Conservation (phyloP, 2,329 filamentous ascomycete species). For the Ophiostoma triangulosporum region DNA sequence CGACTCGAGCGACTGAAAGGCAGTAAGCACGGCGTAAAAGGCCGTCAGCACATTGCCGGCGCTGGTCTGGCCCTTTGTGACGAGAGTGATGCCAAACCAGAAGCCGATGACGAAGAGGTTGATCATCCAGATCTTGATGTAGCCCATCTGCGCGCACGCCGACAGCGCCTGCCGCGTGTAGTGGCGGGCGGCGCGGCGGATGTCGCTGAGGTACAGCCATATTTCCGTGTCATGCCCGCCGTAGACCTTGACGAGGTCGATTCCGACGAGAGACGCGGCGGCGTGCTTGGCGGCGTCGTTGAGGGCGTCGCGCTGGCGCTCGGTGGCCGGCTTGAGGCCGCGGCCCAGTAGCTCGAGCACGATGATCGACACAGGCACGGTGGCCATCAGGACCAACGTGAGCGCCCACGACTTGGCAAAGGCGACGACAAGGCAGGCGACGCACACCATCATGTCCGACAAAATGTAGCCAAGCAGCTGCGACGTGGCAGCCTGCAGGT, state of each 20-base stretch:
- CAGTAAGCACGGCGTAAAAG: conserved; percentile 70
- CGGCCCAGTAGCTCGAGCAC: conserved; percentile 47
- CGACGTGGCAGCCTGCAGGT: conserved; percentile 68
- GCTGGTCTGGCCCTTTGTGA: conserved; percentile 41
- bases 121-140: conserved; percentile 60
- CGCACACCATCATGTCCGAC: conserved; percentile 48
- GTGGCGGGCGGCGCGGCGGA: conserved; percentile 19
- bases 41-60: conserved; percentile 64
- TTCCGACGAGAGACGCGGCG: conserved; percentile 54
- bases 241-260: conserved; percentile 78
- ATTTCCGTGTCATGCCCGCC: conserved; percentile 61
- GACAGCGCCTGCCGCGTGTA: conserved; percentile 52
- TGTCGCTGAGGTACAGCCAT: conserved; percentile 44
- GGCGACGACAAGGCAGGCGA: conserved; percentile 56
- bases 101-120: conserved; percentile 79
- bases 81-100: conserved; percentile 67
- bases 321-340: conserved; percentile 51
- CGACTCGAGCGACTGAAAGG: conserved; percentile 60
- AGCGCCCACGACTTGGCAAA: conserved; percentile 74
- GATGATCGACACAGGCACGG: conserved; percentile 52
- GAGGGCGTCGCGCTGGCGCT: conserved; percentile 53
- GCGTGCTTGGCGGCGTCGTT: conserved; percentile 58
- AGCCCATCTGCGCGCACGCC: conserved; percentile 47
- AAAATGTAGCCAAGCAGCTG: conserved; percentile 62
- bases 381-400: conserved; percentile 63